A percentile compares a stretch with the other conserved stretches of the same genome.
Conservation (phyloP, 495 filamentous ascomycete genomes). For the Talaromyces stipitatus region DNA sequence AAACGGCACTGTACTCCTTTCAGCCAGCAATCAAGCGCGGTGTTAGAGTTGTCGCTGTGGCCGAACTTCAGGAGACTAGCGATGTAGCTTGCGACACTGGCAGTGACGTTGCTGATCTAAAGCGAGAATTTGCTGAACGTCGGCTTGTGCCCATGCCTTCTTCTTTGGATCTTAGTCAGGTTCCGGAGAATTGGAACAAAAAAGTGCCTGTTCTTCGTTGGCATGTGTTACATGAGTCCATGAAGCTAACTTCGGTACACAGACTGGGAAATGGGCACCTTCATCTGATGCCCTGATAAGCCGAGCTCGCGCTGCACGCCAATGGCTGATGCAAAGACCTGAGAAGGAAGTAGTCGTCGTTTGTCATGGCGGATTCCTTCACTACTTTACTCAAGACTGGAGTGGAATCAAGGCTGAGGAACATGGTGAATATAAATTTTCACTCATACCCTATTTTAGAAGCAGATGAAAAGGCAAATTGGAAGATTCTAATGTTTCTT, state of each 20-base stretch:
- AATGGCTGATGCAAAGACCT: slow-evolving; percentile 44
- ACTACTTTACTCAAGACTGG: slow-evolving; percentile 71
- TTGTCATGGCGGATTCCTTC: slow-evolving; percentile 53
- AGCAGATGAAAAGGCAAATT: neutral
- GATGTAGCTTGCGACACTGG: slow-evolving; percentile 63
- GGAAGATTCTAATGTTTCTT: neutral
- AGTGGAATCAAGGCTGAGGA: slow-evolving; percentile 4
- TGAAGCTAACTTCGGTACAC: neutral
- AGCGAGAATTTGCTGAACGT: slow-evolving; percentile 20
- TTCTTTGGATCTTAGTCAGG: slow-evolving; percentile 42
- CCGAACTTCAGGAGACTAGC: slow-evolving; percentile 63
- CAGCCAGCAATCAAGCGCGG: slow-evolving; percentile 24
- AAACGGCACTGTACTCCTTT: slow-evolving; percentile 60
- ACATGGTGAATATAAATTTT: slow-evolving; percentile 3
- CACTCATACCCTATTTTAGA: neutral
- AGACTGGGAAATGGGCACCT: slow-evolving; percentile 44
- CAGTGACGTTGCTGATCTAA: slow-evolving; percentile 31
- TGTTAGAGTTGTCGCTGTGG: slow-evolving; percentile 48
- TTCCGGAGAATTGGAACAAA: slow-evolving; percentile 51
- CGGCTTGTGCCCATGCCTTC: slow-evolving; percentile 27
- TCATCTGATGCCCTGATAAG: slow-evolving; percentile 38
- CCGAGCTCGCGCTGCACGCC: slow-evolving; percentile 50
- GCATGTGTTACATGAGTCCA: neutral
- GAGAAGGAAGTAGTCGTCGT: slow-evolving; percentile 53
- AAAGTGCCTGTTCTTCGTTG: slow-evolving; percentile 30